These are phyloP conservation scores for Isabelozyma rhagii DNA, from an alignment of 805 yeast genomes.

Conservation along the genomic window DNA sequence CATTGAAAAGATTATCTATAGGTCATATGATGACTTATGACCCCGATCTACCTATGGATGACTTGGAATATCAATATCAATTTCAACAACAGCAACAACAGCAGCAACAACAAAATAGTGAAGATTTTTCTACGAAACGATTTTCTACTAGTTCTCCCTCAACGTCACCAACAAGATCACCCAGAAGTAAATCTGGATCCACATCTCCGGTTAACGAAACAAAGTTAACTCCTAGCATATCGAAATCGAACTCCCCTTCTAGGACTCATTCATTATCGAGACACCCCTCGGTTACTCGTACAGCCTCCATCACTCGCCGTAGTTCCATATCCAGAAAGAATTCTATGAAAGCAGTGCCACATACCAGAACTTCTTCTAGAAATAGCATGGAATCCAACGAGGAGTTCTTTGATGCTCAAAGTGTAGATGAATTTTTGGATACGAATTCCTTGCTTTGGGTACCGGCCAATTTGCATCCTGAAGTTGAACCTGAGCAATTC, in stretches of 20 bases:
- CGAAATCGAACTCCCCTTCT: not conserved
- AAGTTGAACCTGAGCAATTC: slow-evolving; percentile 88
- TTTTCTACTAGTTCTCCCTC: slow-evolving; percentile 1
- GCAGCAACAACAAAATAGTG: slow-evolving; percentile 1
- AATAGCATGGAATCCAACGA: slow-evolving; percentile 7
- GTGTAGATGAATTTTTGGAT: slow-evolving; percentile 16
- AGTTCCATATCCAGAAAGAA: slow-evolving; percentile 4
- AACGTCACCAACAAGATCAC: not conserved
- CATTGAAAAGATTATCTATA: slow-evolving; percentile 69
- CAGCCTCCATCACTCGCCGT: not conserved
- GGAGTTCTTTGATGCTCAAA: slow-evolving; percentile 16
- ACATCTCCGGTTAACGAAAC: slow-evolving; percentile 1
- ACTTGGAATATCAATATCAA: slow-evolving; percentile 22
- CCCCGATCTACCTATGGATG: slow-evolving; percentile 63
- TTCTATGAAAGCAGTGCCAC: slow-evolving; percentile 2
- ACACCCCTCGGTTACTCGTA: not conserved
- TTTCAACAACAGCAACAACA: slow-evolving; percentile 11
- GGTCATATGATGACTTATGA: slow-evolving; percentile 61
- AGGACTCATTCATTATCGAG: not conserved
- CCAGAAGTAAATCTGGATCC: slow-evolving; percentile 5
- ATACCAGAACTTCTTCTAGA: not conserved
- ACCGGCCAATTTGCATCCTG: slow-evolving; percentile 92
- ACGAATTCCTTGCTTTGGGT: slow-evolving; percentile 78
- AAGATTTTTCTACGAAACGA: slow-evolving; percentile 1
- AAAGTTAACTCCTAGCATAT: not conserved